These are phyloP conservation scores for Eimeria falciformis DNA, from an alignment of 169 alveolate species.

Conservation along the genomic window DNA sequence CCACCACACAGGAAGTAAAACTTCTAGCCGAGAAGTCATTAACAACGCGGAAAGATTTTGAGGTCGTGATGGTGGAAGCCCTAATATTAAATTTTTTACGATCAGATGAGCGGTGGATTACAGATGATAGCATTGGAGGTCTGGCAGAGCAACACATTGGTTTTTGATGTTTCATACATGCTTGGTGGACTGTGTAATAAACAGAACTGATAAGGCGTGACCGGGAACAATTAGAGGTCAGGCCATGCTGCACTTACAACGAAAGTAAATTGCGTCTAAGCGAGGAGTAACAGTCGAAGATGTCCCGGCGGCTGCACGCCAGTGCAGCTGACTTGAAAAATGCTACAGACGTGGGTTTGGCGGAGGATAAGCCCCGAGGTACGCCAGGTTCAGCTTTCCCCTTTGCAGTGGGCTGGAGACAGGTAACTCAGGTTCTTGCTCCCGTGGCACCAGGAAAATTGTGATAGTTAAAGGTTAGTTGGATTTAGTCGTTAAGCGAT, in stretches of 20 bases:
- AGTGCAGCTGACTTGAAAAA: neutral
- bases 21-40: slow-evolving; percentile 20
- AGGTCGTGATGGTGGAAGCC: slow-evolving; percentile 1
- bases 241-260: neutral
- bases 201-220: slow-evolving; percentile 22
- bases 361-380: neutral
- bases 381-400: neutral
- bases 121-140: slow-evolving; percentile 32
- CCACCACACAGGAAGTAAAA: neutral
- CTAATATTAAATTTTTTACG: slow-evolving; percentile 2
- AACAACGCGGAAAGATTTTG: neutral
- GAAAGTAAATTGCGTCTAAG: neutral
- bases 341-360: neutral
- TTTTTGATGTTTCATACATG: neutral
- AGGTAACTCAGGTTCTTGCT: slow-evolving; percentile 21
- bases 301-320: neutral
- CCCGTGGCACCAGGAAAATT: slow-evolving; percentile 27
- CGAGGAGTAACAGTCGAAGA: slow-evolving; percentile 1
- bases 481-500: no score
- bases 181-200: neutral
- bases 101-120: slow-evolving; percentile 16
- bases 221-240: slow-evolving; percentile 41
- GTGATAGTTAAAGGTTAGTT: neutral
- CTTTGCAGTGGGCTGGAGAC: neutral
- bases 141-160: neutral